Conservation (phyloP, 2,329 filamentous ascomycete genomes). For the Stagonosporopsis cucurbitacearum region DNA sequence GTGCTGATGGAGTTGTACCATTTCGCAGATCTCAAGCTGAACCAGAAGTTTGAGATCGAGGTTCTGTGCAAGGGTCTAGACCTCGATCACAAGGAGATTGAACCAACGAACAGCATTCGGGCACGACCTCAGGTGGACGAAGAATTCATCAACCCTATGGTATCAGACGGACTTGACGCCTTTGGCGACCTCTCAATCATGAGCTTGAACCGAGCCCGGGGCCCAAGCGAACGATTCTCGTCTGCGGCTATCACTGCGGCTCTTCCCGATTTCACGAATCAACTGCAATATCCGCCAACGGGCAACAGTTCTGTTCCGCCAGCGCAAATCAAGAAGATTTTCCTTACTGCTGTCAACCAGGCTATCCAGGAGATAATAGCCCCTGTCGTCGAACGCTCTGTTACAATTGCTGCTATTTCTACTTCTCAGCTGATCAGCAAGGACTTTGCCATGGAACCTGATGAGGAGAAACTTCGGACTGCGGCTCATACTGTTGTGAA, state of each 20-base stretch:
- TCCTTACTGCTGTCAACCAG: constrained; percentile 83
- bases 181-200: constrained; percentile 77
- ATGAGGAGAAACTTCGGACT: constrained; percentile 83
- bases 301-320: constrained; percentile 74
- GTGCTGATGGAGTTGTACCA: constrained; percentile 93
- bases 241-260: constrained; percentile 78
- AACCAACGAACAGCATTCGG: constrained; percentile 84
- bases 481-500: constrained; percentile 95
- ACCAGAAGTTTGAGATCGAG: constrained; percentile 98
- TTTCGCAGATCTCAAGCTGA: constrained; percentile 90
- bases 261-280: constrained; percentile 81
- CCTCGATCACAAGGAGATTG: constrained; percentile 90
- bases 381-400: constrained; percentile 94
- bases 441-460: constrained; percentile 91
- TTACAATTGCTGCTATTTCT: constrained; percentile 96
- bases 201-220: constrained; percentile 68
- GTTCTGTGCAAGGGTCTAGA: constrained; percentile 92
- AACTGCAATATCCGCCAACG: constrained; percentile 76
- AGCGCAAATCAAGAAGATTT: constrained; percentile 72
- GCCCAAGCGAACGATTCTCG: constrained; percentile 75
- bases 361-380: constrained; percentile 96
- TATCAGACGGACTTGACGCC: constrained; percentile 72
- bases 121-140: constrained; percentile 73
- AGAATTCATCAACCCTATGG: constrained; percentile 59
- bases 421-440: constrained; percentile 95